phyloP scores from a whole-genome alignment of 2,329 filamentous ascomycete species.

The Pyrenophora graminea region DNA sequence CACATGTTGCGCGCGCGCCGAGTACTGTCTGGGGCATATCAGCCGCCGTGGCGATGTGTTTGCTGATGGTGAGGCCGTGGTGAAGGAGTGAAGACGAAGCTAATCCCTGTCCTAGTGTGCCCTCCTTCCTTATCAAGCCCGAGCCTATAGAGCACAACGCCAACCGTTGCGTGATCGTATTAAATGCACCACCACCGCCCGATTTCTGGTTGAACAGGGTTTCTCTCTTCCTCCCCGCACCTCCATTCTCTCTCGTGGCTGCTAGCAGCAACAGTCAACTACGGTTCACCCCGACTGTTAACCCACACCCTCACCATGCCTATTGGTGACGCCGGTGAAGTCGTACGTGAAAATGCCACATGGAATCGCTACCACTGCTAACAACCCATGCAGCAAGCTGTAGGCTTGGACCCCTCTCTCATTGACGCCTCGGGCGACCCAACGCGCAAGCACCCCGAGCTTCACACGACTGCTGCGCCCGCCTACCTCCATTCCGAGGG shows the following conservation, averaged over 20 bases:
- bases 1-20: conserved; percentile 7
- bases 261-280: conserved; percentile 7
- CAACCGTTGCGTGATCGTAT: conserved; percentile 11
- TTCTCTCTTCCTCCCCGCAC: conserved; percentile 22
- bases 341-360: conserved; percentile 21
- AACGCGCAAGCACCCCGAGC: conserved; percentile 36
- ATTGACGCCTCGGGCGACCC: conserved; percentile 43
- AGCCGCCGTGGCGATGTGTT: conserved; percentile 25
- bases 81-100: conserved; percentile 5
- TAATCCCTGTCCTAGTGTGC: conserved; percentile 12
- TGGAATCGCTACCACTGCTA: conserved; percentile 1
- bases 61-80: conserved; percentile 14
- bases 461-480: conserved; percentile 30
- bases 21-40: conserved; percentile 12
- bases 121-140: conserved; percentile 19
- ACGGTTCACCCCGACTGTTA: not conserved
- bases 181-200: conserved; percentile 15
- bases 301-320: conserved; percentile 31
- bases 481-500: conserved; percentile 41
- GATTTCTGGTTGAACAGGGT: conserved; percentile 11
- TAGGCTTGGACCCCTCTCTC: conserved; percentile 41
- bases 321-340: conserved; percentile 30
- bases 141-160: conserved; percentile 10
- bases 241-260: conserved; percentile 4
- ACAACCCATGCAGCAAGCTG: conserved; percentile 27